Conservation (phyloP, 1,284 basidiomycete species). For the Ganoderma lingzhi region DNA sequence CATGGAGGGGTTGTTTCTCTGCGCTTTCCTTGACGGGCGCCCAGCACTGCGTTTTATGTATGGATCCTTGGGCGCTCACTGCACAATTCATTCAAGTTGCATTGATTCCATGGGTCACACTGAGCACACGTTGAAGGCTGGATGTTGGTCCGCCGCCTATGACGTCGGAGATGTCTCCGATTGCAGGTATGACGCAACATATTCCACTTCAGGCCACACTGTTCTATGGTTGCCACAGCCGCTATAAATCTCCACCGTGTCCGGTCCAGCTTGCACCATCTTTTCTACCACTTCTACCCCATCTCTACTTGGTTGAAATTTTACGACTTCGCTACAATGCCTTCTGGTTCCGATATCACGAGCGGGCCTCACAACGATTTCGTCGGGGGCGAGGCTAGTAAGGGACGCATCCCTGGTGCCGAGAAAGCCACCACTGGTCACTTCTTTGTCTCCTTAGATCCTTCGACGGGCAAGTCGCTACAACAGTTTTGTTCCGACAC, state of each 20-base stretch:
- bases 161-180: neutral
- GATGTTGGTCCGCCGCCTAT: neutral
- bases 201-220: slow-evolving; percentile 28
- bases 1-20: neutral
- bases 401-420: slow-evolving; percentile 38
- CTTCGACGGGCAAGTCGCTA: slow-evolving; percentile 14
- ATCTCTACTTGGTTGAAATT: neutral
- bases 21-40: neutral
- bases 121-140: neutral
- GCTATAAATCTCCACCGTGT: slow-evolving; percentile 7
- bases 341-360: slow-evolving; percentile 30
- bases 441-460: slow-evolving; percentile 34
- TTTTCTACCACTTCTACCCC: neutral
- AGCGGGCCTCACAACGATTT: slow-evolving; percentile 41
- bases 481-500: slow-evolving; percentile 30
- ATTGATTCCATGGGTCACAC: too few species aligned
- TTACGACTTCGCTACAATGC: slow-evolving; percentile 40
- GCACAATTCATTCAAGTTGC: neutral
- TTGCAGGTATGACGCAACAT: slow-evolving; percentile 27
- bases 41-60: neutral
- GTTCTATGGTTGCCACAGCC: neutral
- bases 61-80: neutral
- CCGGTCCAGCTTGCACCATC: neutral
- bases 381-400: slow-evolving; percentile 40
- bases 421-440: slow-evolving; percentile 41